A percentile compares a stretch with the other conserved stretches of the same genome.
Conservation (phyloP, 495 filamentous ascomycete genomes). For the Podospora tetraspora region DNA sequence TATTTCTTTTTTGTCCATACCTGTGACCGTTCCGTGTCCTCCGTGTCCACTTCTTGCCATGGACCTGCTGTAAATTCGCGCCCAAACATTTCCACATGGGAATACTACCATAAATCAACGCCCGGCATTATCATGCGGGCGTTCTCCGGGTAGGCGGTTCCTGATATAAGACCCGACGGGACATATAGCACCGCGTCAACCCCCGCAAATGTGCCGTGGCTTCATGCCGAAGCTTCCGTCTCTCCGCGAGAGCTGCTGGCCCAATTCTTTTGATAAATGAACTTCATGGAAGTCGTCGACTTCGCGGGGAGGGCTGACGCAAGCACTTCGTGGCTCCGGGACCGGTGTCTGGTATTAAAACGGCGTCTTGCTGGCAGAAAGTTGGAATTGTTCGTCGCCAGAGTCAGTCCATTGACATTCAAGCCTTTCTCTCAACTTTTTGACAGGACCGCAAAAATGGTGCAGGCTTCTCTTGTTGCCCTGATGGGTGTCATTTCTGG, state of each 20-base stretch:
- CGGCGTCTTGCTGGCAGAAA: background rate
- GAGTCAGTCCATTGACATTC: background rate
- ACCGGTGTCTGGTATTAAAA: background rate
- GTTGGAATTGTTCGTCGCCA: background rate
- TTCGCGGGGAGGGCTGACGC: background rate
- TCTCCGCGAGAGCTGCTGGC: background rate
- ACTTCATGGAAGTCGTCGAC: background rate
- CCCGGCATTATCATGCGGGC: background rate
- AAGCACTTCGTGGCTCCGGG: background rate
- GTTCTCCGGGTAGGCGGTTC: background rate
- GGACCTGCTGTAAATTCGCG: too few relatives aligned
- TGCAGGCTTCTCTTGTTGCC: background rate
- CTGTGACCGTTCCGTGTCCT: too few relatives aligned
- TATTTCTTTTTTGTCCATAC: too few relatives aligned
- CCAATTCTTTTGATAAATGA: background rate
- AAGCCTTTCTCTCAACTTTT: background rate
- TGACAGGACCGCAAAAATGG: background rate
- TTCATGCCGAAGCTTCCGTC: background rate
- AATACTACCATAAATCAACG: background rate
- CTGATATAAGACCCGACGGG: background rate
- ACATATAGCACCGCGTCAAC: background rate
- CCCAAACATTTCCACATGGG: background rate
- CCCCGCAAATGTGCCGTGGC: background rate
- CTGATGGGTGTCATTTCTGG: background rate
- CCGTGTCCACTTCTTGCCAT: too few relatives aligned